Evolutionary conservation across 2,329 filamentous ascomycete genomes (phyloP), one percentile per base, ranked within the genome.

Genomic region (Didymella pomorum): DNA sequence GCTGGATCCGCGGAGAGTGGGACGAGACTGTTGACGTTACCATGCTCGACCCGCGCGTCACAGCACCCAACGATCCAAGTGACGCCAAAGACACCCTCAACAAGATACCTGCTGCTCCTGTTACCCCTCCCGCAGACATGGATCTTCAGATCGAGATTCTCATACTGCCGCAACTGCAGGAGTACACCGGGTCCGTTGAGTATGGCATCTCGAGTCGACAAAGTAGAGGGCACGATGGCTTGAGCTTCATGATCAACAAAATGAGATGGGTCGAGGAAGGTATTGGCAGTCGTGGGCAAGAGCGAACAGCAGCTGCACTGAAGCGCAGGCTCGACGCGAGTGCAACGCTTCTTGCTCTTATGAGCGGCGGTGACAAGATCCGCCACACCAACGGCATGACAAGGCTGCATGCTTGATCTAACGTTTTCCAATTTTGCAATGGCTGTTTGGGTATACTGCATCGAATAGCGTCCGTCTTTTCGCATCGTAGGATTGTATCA

Each of bases 1-100:
- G 95, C 3, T 98, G 93, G 88, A 90, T 99, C 66, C 88, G 89
- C 41, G 94, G 94, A 31, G 92, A 93, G 68, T 97, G 93, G 90
- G 82, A 87, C 4, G 87, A 93, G 7, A 89, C 92, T 33, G 85
- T 95, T 1, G 90, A 95, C 66, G 81, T 86, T 1, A 80, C 82
- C 12, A 80, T 94, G 77, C 81, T 96, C 11, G 83, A 85, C 62
- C 77, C 83, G 31, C 80, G 82, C 52, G 81, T 83, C 52, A 81
- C 80, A 49, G 81, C 81, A 16, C 68, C 73, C 25, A 75, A 74
- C 44, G 72, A 74, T 16, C 66, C 81, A 71, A 63, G 78, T 71
- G 69, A 81, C 76, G 48, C 82, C 72, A 39, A 78, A 70, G 81
- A 76, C 44, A 71, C 76, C 29, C 64, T 77, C 14, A 75, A 74